Base-by-base conservation (phyloP, 2,329 filamentous ascomycete genomes). In the Acarospora socialis region DNA sequence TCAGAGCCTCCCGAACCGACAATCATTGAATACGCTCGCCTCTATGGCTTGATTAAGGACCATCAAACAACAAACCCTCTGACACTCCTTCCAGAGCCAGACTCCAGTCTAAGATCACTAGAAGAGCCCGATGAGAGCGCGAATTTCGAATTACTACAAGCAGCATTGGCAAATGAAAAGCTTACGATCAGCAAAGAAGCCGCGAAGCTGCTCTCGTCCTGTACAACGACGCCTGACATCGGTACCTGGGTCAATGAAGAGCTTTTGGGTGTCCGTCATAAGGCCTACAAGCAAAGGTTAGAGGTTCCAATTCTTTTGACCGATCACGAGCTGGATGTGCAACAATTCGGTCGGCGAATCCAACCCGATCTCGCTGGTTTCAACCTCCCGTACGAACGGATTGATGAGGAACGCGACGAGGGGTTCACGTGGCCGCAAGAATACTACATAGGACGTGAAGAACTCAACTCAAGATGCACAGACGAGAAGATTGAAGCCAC, bases 1-100 rank as follows among this genome's bases (percentile, higher is more conserved):
- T 42, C 43, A 14, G 34, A 37, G 18, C 20, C 24, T 13, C n/a
- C n/a, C 10, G 53, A 57, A n/a, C 49, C 49, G 10, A 54, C 54
- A 13, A 41, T 60, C 5, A 46, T 66, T 5, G 56, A 64, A 12
- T 68, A 66, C 39, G 63, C 64, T 13, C 55, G 61, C 15, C 57
- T 54, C 29, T 47, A 65, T 35, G 54, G 54, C 3, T 49, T 66
- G 14, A 57, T 54, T 19, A 46, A 35, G 30, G 47, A 61, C 35
- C 57, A 56, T 42, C 46, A 45, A 3, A 42, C 43, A 4, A 41
- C 52, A 2, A 34, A 52, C 26, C 49, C 51, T 2, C 21, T 44
- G 3, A 15, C 43, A 7, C 14, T 43, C 4, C 19, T 35, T 14
- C 21, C 34, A 7, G 15, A 21, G 10, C 19, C 46, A 30, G 23